A percentile compares a stretch with the other conserved stretches of the same genome.
Evolutionary conservation across 495 filamentous ascomycete genomes (phyloP).

Genomic region (Ascobolus immersus): DNA sequence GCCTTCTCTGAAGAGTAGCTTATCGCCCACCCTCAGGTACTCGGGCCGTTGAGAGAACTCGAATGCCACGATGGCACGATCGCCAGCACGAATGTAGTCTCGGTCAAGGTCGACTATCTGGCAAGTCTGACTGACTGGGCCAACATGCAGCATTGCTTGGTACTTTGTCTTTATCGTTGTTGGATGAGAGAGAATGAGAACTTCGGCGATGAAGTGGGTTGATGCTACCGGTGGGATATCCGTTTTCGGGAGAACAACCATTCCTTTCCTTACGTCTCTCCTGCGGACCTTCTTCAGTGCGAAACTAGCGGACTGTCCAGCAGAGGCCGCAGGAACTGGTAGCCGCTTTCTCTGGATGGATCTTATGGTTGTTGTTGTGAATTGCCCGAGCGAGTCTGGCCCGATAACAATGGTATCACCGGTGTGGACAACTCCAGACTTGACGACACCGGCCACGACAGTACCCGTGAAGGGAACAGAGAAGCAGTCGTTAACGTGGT

Average conservation of each 20-base stretch:
- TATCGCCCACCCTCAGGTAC: conserved; percentile 66
- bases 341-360: conserved; percentile 93
- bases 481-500: conserved; percentile 92
- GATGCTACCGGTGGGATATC: conserved; percentile 57
- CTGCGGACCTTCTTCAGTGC: conserved; percentile 62
- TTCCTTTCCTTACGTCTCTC: conserved; percentile 92
- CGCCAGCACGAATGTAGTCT: conserved; percentile 82
- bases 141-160: conserved; percentile 95
- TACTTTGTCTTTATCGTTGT: conserved; percentile 98
- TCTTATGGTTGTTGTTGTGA: conserved; percentile 67
- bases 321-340: conserved; percentile 62
- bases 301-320: conserved; percentile 81
- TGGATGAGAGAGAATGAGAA: conserved; percentile 81
- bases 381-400: conserved; percentile 76
- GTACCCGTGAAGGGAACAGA: conserved; percentile 96
- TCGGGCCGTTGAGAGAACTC: conserved; percentile 90
- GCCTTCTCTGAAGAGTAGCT: conserved; percentile 80
- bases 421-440: conserved; percentile 62
- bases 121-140: conserved; percentile 83
- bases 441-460: conserved; percentile 83
- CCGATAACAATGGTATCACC: conserved; percentile 78
- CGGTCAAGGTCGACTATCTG: conserved; percentile 94
- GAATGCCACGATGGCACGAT: conserved; percentile 78
- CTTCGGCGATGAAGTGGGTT: conserved; percentile 84
- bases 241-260: conserved; percentile 79